Conservation (phyloP, 768 basidiomycete genomes). For the Panaeolus papilionaceus region DNA sequence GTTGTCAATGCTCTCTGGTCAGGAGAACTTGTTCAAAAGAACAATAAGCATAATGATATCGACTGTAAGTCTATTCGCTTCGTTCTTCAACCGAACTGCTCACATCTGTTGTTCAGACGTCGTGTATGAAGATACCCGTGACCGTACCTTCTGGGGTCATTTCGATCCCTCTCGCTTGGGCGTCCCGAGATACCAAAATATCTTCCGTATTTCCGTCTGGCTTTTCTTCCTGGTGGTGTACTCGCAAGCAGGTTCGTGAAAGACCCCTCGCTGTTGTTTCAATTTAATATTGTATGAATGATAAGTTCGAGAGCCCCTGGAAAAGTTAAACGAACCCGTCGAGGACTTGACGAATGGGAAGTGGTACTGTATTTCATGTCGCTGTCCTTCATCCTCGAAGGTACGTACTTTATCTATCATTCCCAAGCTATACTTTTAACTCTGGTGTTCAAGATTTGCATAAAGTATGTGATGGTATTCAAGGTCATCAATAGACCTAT, state of each 20-base stretch:
- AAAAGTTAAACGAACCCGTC: constrained; percentile 63
- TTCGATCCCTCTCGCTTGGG: constrained; percentile 78
- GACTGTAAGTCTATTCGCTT: constrained; percentile 59
- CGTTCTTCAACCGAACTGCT: neutral
- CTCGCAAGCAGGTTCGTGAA: constrained; percentile 75
- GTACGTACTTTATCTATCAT: constrained; percentile 42
- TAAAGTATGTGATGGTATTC: constrained; percentile 46
- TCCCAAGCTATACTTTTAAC: neutral
- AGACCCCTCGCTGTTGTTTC: neutral
- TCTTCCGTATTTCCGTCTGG: constrained; percentile 81
- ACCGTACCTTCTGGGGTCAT: constrained; percentile 68
- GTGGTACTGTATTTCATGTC: constrained; percentile 79
- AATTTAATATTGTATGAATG: constrained; percentile 15
- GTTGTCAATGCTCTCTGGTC: constrained; percentile 86
- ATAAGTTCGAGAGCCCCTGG: constrained; percentile 77
- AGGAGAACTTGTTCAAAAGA: constrained; percentile 81
- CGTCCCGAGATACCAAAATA: constrained; percentile 91
- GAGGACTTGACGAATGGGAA: constrained; percentile 81
- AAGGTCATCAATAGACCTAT: neutral
- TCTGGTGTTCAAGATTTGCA: constrained; percentile 48
- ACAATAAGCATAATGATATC: constrained; percentile 76
- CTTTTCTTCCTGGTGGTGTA: constrained; percentile 79
- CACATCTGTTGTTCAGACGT: constrained; percentile 55
- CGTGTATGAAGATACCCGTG: constrained; percentile 62
- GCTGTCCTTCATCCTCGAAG: constrained; percentile 80